Evolutionary conservation across 179 eudicot genomes (phyloP).

Genomic region (Beta macrorhiza): DNA sequence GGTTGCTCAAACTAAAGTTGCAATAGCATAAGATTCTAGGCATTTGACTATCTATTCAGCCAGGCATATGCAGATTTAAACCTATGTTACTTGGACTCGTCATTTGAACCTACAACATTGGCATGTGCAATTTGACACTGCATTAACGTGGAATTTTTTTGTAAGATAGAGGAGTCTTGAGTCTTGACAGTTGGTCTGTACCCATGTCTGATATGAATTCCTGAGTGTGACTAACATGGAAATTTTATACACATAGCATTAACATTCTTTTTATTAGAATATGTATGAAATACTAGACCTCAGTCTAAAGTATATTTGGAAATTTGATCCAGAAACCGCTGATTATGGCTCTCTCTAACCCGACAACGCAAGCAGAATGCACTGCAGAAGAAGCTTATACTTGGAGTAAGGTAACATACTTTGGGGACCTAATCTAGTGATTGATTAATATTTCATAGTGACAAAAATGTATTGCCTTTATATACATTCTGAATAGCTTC

Average conservation of each 20-base stretch:
- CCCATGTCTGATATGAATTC: too few relatives aligned
- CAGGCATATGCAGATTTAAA: neutral
- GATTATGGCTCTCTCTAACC: constrained; percentile 19
- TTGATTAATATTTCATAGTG: neutral
- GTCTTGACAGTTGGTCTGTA: too few relatives aligned
- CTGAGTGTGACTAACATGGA: too few relatives aligned
- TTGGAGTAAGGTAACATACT: constrained; percentile 37
- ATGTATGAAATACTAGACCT: neutral
- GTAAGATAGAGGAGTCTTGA: too few relatives aligned
- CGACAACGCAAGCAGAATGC: constrained; percentile 18
- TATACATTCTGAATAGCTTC: constrained; percentile 8
- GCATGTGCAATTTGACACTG: too few relatives aligned
- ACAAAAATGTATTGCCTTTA: neutral
- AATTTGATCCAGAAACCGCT: constrained; percentile 12
- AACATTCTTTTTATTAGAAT: too few relatives aligned
- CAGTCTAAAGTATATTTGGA: neutral
- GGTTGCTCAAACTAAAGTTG: neutral
- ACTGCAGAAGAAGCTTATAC: constrained; percentile 20
- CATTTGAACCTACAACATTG: too few relatives aligned
- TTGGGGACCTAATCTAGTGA: neutral
- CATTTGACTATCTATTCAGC: neutral
- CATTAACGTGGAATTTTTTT: too few relatives aligned
- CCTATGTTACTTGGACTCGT: too few relatives aligned
- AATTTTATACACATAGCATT: too few relatives aligned
- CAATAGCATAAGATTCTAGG: too few relatives aligned